Percentiles rank a stretch among this genome's conserved stretches.
phyloP scores from a whole-genome alignment of 2,329 filamentous ascomycete species.

The Trichoderma brevicompactum region DNA sequence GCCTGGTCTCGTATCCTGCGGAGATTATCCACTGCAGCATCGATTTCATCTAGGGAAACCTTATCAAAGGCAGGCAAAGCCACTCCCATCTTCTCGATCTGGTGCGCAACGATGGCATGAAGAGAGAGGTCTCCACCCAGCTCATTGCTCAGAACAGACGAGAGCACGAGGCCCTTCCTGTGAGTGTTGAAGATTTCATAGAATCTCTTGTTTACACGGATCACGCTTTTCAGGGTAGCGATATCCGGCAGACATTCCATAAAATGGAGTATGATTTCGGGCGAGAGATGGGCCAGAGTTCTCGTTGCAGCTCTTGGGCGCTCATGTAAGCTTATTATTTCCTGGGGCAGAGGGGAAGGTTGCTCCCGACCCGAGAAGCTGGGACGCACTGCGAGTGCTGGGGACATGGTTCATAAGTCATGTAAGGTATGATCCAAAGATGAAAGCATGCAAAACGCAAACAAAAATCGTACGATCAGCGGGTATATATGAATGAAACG shows the following conservation, averaged over 20 bases:
- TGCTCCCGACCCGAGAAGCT: too few relatives aligned
- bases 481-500: too few relatives aligned
- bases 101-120: not conserved
- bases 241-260: not conserved
- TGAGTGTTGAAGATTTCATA: not conserved
- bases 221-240: not conserved
- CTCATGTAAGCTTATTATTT: too few relatives aligned
- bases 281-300: not conserved
- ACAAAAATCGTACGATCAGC: too few relatives aligned
- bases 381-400: too few relatives aligned
- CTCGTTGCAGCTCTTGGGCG: not conserved
- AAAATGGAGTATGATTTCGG: not conserved
- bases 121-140: not conserved
- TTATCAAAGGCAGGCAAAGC: not conserved
- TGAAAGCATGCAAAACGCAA: too few relatives aligned
- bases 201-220: not conserved
- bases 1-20: not conserved
- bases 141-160: not conserved
- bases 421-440: too few relatives aligned
- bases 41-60: not conserved
- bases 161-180: not conserved
- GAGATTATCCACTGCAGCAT: not conserved
- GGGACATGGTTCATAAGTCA: too few relatives aligned
- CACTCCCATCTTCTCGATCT: not conserved
- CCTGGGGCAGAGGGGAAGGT: too few relatives aligned